These are phyloP conservation scores for Pichia pseudocactophila DNA, from an alignment of 805 yeast genomes.

Conservation along the genomic window DNA sequence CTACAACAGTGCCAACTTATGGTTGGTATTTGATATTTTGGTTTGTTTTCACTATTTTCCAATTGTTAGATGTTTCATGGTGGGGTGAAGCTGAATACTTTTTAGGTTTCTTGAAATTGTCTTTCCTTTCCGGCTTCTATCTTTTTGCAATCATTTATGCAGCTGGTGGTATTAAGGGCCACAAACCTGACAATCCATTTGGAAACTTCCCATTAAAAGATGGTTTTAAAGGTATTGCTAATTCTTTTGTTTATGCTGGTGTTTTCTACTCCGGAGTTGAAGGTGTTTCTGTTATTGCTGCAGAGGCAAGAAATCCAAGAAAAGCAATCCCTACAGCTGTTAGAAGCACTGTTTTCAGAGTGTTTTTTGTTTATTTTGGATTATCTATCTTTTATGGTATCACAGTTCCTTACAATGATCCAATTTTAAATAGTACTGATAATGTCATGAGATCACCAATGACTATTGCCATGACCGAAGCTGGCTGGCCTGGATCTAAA, in stretches of 20 bases:
- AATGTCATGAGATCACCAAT: constrained; percentile 40
- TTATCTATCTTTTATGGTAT: constrained; percentile 49
- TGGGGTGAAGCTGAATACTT: constrained; percentile 53
- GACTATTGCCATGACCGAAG: constrained; percentile 38
- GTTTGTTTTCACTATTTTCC: constrained; percentile 41
- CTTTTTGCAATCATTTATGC: constrained; percentile 39
- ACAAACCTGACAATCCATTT: constrained; percentile 29
- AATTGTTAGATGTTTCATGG: constrained; percentile 40
- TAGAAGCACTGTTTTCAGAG: constrained; percentile 48
- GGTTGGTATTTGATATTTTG: constrained; percentile 49
- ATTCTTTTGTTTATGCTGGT: constrained; percentile 19
- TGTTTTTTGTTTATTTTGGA: constrained; percentile 44
- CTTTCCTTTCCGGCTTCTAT: constrained; percentile 42
- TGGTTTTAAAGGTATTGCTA: constrained; percentile 22
- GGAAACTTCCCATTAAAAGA: constrained; percentile 26
- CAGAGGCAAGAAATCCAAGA: constrained; percentile 52
- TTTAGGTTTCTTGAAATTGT: constrained; percentile 40
- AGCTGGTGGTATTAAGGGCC: constrained; percentile 32
- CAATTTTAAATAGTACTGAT: constrained; percentile 31
- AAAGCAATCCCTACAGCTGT: constrained; percentile 51
- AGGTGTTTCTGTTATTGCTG: constrained; percentile 41
- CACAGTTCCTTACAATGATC: constrained; percentile 48
- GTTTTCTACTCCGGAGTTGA: constrained; percentile 23
- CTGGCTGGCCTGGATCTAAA: constrained; percentile 44
- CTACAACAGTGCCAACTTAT: constrained; percentile 43